phyloP scores from a whole-genome alignment of 139 green algal genomes.

The Mychonastes homosphaera region DNA sequence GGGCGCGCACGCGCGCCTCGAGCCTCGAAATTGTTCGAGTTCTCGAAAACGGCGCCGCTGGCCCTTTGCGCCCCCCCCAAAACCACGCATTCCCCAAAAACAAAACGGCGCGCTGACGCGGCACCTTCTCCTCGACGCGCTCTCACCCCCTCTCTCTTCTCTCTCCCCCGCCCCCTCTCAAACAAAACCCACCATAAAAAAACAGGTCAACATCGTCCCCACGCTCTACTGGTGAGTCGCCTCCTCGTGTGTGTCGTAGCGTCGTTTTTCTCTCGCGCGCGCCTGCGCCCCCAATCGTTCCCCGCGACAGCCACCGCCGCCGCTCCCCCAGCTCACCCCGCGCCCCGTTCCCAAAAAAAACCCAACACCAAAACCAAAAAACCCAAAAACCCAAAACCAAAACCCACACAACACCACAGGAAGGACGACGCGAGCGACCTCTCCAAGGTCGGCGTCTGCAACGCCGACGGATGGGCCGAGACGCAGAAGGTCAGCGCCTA shows the following conservation, averaged over 20 bases:
- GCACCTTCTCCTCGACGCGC: not conserved
- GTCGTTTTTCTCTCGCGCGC: too few species aligned
- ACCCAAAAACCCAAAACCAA: conserved; percentile 13
- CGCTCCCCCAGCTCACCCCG: not conserved
- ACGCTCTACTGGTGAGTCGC: conserved; percentile 24
- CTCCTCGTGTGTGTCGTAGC: too few species aligned
- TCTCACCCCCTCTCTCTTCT: not conserved
- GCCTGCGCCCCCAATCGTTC: too few species aligned
- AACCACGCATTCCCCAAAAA: too few species aligned
- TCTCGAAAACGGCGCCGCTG: too few species aligned
- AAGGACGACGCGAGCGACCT: conserved; percentile 5
- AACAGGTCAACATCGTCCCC: conserved; percentile 15
- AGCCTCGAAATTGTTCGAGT: too few species aligned
- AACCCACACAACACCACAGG: too few species aligned
- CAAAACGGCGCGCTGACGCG: too few species aligned
- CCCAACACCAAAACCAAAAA: too few species aligned
- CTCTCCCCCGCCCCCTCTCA: not conserved
- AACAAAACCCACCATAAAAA: not conserved
- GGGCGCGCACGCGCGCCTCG: too few species aligned
- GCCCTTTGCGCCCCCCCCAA: too few species aligned
- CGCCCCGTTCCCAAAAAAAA: not conserved
- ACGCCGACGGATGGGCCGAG: conserved; percentile 14
- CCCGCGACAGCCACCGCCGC: too few species aligned
- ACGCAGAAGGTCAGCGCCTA: conserved; percentile 16
- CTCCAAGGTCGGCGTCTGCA: conserved; percentile 3